Percentiles rank a stretch among this genome's conserved stretches.
Evolutionary conservation across 805 yeast genomes (phyloP).

Genomic region (Hanseniaspora hatyaiensis): DNA sequence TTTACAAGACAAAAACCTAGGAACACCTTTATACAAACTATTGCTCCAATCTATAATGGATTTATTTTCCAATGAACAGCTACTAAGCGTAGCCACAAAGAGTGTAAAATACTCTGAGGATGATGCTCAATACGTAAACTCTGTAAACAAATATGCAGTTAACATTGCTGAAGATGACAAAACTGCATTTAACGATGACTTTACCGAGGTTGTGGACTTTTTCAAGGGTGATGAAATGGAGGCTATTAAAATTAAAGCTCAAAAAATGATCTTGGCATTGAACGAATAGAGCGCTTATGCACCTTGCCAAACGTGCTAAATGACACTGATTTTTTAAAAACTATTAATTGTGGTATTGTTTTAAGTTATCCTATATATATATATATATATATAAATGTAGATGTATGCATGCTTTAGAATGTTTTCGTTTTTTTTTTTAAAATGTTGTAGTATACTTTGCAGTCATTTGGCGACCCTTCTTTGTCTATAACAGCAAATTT

Average conservation of each 20-base stretch:
- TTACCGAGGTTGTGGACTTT: constrained; percentile 70
- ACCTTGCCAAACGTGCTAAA: too few species aligned
- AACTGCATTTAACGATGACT: constrained; percentile 55
- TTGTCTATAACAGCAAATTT: neutral
- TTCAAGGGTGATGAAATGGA: constrained; percentile 34
- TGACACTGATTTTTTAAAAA: too few species aligned
- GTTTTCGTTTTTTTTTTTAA: neutral
- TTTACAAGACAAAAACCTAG: constrained; percentile 91
- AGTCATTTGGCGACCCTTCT: neutral
- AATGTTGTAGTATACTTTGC: constrained; percentile 4
- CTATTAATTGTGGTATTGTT: too few species aligned
- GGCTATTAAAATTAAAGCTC: constrained; percentile 8
- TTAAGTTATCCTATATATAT: neutral
- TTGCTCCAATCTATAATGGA: constrained; percentile 91
- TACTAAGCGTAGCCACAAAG: constrained; percentile 60
- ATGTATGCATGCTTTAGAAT: neutral
- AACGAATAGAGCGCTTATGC: too few species aligned
- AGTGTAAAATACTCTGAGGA: constrained; percentile 65
- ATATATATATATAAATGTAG: neutral
- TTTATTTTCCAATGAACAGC: constrained; percentile 69
- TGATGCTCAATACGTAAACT: constrained; percentile 83
- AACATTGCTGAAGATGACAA: constrained; percentile 68
- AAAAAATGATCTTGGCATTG: constrained; percentile 10
- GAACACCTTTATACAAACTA: constrained; percentile 86
- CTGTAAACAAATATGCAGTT: constrained; percentile 79